Evolutionary conservation across 2,329 filamentous ascomycete species (phyloP).

Genomic region (Hortaea werneckii): DNA sequence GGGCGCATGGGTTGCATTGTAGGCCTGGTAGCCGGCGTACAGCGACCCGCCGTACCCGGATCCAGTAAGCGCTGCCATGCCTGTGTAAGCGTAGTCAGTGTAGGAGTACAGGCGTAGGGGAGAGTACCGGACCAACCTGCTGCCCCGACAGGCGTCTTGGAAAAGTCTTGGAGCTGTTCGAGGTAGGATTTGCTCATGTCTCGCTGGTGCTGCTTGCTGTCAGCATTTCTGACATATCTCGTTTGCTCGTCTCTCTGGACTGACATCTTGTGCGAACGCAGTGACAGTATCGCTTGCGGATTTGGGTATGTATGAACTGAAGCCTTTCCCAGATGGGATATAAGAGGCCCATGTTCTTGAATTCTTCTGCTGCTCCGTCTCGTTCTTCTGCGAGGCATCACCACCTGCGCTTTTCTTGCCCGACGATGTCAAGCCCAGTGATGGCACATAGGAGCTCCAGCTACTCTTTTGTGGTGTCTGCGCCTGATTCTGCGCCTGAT

Average conservation of each 20-base stretch:
- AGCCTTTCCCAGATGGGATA: conserved; percentile 38
- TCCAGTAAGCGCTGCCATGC: conserved; percentile 33
- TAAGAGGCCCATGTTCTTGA: conserved; percentile 37
- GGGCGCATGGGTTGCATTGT: conserved; percentile 26
- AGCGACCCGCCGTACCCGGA: conserved; percentile 38
- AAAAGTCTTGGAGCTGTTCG: conserved; percentile 41
- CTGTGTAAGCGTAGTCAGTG: conserved; percentile 18
- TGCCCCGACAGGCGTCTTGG: conserved; percentile 41
- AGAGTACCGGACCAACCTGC: conserved; percentile 24
- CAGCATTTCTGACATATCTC: background rate
- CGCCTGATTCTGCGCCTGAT: background rate
- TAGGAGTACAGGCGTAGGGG: conserved; percentile 3
- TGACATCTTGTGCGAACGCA: conserved; percentile 32
- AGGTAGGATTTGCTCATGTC: conserved; percentile 40
- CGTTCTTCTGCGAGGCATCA: conserved; percentile 12
- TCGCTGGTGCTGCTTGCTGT: conserved; percentile 27
- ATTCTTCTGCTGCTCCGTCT: conserved; percentile 25
- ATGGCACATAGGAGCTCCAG: conserved; percentile 25
- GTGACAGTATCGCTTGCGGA: conserved; percentile 29
- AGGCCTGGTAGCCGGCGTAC: conserved; percentile 41
- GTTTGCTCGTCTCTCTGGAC: conserved; percentile 2
- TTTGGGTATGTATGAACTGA: conserved; percentile 39
- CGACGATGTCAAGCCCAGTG: conserved; percentile 9
- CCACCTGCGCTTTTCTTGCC: conserved; percentile 14
- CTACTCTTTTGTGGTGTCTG: conserved; percentile 17